Evolutionary conservation across 805 yeast genomes (phyloP).

Genomic region (Yarrowia hollandica): DNA sequence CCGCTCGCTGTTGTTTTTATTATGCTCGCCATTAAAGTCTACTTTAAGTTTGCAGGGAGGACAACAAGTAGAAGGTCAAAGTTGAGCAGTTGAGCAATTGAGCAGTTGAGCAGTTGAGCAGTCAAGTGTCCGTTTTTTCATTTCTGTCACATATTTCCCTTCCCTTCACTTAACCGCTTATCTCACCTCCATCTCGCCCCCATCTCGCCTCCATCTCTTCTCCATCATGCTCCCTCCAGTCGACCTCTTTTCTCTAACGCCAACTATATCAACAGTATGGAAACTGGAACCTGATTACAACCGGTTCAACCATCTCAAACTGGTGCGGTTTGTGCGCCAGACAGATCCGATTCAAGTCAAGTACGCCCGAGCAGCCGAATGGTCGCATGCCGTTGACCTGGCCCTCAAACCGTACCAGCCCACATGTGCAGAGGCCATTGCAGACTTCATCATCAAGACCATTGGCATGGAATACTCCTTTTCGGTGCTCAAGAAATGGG

Average conservation of each 20-base stretch:
- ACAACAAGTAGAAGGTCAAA: too few relatives aligned
- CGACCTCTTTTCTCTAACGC: conserved; percentile 14
- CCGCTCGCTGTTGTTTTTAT: too few relatives aligned
- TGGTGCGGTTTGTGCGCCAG: neutral
- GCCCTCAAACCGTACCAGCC: conserved; percentile 11
- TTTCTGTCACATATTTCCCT: neutral
- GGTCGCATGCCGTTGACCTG: conserved; percentile 8
- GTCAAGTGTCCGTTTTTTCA: too few relatives aligned
- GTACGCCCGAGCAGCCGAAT: conserved; percentile 17
- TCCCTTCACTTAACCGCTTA: neutral
- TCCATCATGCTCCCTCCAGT: neutral
- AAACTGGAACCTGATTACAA: conserved; percentile 3
- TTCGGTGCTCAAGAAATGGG: neutral
- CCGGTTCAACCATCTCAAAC: neutral
- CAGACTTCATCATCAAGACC: neutral
- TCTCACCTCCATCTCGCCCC: neutral
- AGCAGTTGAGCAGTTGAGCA: neutral
- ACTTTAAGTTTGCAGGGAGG: neutral
- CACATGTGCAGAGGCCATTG: conserved; percentile 8
- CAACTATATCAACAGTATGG: neutral
- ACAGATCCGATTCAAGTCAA: neutral
- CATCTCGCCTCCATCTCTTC: neutral
- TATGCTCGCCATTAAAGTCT: neutral
- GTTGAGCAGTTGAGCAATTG: too few relatives aligned
- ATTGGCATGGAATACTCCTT: conserved; percentile 23